Evolutionary conservation across 164 flowering plant species (phyloP).

Genomic region (Berberis thunbergii): DNA sequence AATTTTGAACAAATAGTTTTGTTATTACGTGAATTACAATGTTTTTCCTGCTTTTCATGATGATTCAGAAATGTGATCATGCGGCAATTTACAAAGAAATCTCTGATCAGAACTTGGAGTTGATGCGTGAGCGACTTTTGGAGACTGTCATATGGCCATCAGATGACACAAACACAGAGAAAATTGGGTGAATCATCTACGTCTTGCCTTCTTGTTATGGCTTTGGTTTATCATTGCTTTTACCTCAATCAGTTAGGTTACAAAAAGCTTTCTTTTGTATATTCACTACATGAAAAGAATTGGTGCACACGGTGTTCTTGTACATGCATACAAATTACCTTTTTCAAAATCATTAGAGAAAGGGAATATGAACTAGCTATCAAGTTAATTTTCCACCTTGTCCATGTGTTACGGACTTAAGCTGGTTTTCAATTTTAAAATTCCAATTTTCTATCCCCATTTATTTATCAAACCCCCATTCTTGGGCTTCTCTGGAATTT

Average conservation of each 20-base stretch:
- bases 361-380: too few species aligned
- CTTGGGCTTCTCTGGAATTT: too few species aligned
- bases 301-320: not conserved
- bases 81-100: slow-evolving; percentile 38
- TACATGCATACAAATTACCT: too few species aligned
- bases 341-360: not conserved
- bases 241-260: not conserved
- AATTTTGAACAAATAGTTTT: not conserved
- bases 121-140: slow-evolving; percentile 90
- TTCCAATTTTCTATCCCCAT: too few species aligned
- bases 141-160: slow-evolving; percentile 44
- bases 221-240: not conserved
- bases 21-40: not conserved
- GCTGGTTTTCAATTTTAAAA: too few species aligned
- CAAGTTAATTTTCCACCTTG: too few species aligned
- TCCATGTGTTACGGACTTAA: too few species aligned
- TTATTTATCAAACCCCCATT: too few species aligned
- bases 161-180: slow-evolving; percentile 42
- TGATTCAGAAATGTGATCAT: slow-evolving; percentile 31
- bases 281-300: not conserved
- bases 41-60: slow-evolving; percentile 4
- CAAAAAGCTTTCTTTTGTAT: not conserved
- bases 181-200: slow-evolving; percentile 32
- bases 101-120: slow-evolving; percentile 79
- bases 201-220: not conserved